Evolutionary conservation across 2,329 filamentous ascomycete genomes (phyloP).

Genomic region (Ophiocordyceps camponoti-floridani): DNA sequence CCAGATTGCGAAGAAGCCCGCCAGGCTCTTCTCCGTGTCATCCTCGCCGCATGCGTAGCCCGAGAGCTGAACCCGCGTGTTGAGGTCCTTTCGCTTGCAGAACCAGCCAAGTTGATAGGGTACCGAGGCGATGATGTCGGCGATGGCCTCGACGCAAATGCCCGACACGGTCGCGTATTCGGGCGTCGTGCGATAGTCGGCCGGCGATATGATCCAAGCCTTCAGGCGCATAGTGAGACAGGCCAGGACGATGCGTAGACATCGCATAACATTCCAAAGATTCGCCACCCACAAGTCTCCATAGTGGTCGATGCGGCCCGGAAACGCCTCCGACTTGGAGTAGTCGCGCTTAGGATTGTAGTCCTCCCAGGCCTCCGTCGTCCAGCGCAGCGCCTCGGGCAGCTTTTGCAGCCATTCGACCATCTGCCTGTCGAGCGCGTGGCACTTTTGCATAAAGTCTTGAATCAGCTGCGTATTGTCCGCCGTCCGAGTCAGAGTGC

Average conservation of each 20-base stretch:
- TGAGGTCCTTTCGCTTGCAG: slow-evolving; percentile 20
- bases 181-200: slow-evolving; percentile 42
- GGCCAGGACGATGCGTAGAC: slow-evolving; percentile 32
- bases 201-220: slow-evolving; percentile 39
- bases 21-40: slow-evolving; percentile 29
- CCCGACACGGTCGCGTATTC: slow-evolving; percentile 37
- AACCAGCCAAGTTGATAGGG: slow-evolving; percentile 44
- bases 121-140: slow-evolving; percentile 39
- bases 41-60: slow-evolving; percentile 31
- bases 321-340: slow-evolving; percentile 33
- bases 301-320: slow-evolving; percentile 41
- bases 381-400: slow-evolving; percentile 28
- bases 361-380: slow-evolving; percentile 37
- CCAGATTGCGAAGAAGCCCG: slow-evolving; percentile 41
- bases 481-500: slow-evolving; percentile 22
- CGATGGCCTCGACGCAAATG: slow-evolving; percentile 30
- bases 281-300: slow-evolving; percentile 37
- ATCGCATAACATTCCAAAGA: slow-evolving; percentile 35
- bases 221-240: slow-evolving; percentile 36
- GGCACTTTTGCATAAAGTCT: slow-evolving; percentile 29
- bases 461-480: slow-evolving; percentile 31
- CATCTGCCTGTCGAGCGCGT: slow-evolving; percentile 31
- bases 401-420: slow-evolving; percentile 28
- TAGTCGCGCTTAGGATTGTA: slow-evolving; percentile 32
- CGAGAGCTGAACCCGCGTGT: slow-evolving; percentile 18